Percentiles rank a stretch among this genome's conserved stretches.
These are phyloP conservation scores for Pichia occidentalis DNA, from an alignment of 805 yeast genomes.

Conservation along the genomic window DNA sequence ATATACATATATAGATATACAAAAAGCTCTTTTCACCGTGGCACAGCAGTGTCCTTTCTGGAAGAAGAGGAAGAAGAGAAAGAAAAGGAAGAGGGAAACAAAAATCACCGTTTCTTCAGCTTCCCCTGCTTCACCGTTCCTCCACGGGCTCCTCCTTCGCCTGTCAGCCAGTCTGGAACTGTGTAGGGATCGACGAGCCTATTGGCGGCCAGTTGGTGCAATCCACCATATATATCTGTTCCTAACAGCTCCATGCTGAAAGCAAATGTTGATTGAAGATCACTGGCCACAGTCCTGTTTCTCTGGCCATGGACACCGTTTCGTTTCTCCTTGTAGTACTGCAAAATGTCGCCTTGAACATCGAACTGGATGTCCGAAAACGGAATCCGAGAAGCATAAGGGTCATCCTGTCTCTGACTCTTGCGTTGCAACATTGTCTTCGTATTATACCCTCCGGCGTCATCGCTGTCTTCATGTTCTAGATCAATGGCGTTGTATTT, in stretches of 20 bases:
- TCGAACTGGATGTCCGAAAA: slow-evolving; percentile 44
- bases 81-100: neutral
- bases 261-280: slow-evolving; percentile 18
- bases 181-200: slow-evolving; percentile 44
- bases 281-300: too few species aligned
- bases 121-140: slow-evolving; percentile 41
- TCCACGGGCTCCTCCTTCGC: slow-evolving; percentile 54
- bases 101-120: slow-evolving; percentile 14
- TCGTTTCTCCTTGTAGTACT: slow-evolving; percentile 1
- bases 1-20: neutral
- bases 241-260: slow-evolving; percentile 45
- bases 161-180: slow-evolving; percentile 74
- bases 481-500: too few species aligned
- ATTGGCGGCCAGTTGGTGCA: slow-evolving; percentile 56
- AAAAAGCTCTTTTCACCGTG: too few species aligned
- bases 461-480: too few species aligned
- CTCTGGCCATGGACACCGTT: too few species aligned
- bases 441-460: too few species aligned
- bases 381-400: slow-evolving; percentile 52
- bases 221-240: slow-evolving; percentile 68
- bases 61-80: too few species aligned
- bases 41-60: too few species aligned
- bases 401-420: slow-evolving; percentile 22
- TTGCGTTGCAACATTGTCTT: too few species aligned
- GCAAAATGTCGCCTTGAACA: slow-evolving; percentile 19